A percentile compares a stretch with the other conserved stretches of the same genome.
phyloP scores from a whole-genome alignment of 768 basidiomycete species.

The Scleroderma bovista region DNA sequence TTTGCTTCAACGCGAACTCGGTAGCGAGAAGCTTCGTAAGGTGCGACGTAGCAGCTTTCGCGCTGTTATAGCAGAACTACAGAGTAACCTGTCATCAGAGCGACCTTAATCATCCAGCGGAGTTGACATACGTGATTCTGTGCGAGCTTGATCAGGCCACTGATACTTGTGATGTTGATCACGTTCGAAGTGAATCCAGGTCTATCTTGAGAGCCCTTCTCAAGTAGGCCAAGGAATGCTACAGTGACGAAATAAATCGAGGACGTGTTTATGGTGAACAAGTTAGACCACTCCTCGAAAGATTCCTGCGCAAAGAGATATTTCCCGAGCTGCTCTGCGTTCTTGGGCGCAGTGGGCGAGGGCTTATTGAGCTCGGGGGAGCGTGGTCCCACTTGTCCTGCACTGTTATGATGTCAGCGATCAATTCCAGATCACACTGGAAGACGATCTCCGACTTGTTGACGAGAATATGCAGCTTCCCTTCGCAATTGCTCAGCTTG shows the following conservation, averaged over 20 bases:
- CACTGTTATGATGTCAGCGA: slow-evolving; percentile 37
- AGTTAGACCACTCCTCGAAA: slow-evolving; percentile 54
- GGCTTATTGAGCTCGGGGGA: slow-evolving; percentile 55
- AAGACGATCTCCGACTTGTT: slow-evolving; percentile 56
- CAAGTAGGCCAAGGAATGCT: slow-evolving; percentile 71
- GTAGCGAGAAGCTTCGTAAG: slow-evolving; percentile 74
- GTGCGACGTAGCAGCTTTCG: slow-evolving; percentile 73
- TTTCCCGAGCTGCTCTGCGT: slow-evolving; percentile 60
- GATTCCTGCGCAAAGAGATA: slow-evolving; percentile 66
- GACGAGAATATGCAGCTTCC: slow-evolving; percentile 70
- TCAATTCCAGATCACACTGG: not conserved
- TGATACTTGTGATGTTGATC: slow-evolving; percentile 76
- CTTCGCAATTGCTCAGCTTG: slow-evolving; percentile 36
- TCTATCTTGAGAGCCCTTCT: slow-evolving; percentile 60
- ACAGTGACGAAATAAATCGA: slow-evolving; percentile 75
- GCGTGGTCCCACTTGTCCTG: slow-evolving; percentile 66
- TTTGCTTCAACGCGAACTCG: slow-evolving; percentile 63
- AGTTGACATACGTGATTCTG: slow-evolving; percentile 67
- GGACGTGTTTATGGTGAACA: slow-evolving; percentile 66
- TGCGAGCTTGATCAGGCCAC: slow-evolving; percentile 62
- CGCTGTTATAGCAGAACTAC: slow-evolving; percentile 78
- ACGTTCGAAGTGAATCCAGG: slow-evolving; percentile 57
- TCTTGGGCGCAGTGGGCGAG: slow-evolving; percentile 51
- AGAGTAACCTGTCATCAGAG: not conserved
- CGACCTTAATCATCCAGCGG: not conserved